Evolutionary conservation across 106 monocot genomes (phyloP).

Genomic region (Dendrobium nobile): DNA sequence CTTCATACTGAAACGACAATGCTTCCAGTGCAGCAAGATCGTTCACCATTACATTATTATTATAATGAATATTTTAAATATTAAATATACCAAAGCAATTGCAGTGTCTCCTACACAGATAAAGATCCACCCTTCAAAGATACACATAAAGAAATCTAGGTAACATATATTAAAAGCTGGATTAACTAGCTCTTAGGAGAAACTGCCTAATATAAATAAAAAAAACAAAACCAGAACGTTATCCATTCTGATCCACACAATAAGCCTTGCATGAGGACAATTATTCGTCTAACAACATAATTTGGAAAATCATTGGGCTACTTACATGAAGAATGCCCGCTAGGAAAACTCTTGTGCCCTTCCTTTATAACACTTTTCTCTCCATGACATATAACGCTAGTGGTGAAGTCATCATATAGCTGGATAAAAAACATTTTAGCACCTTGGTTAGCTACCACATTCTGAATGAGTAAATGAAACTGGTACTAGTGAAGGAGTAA

Average conservation of each 20-base stretch:
- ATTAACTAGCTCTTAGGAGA: too few species aligned
- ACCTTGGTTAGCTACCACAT: not conserved
- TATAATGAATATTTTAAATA: not conserved
- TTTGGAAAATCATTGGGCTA: not conserved
- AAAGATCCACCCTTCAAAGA: too few species aligned
- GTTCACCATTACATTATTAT: not conserved
- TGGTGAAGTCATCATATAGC: conserved; percentile 23
- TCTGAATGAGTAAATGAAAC: not conserved
- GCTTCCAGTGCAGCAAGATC: not conserved
- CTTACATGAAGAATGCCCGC: conserved; percentile 49
- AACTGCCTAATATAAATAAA: too few species aligned
- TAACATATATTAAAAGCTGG: too few species aligned
- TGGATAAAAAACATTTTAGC: conserved; percentile 1
- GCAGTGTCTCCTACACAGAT: too few species aligned
- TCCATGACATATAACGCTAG: conserved; percentile 36
- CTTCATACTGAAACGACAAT: not conserved
- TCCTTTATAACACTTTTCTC: conserved; percentile 29
- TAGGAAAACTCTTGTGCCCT: conserved; percentile 52
- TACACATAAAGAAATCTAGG: too few species aligned
- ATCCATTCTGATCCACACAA: not conserved
- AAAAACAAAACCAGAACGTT: too few species aligned
- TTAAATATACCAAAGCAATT: not conserved
- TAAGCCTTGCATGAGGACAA: not conserved
- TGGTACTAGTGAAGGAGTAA: not conserved
- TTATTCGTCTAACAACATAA: not conserved